Base-by-base conservation (phyloP, 331 rosid species). In the Dryas integrifolia region DNA sequence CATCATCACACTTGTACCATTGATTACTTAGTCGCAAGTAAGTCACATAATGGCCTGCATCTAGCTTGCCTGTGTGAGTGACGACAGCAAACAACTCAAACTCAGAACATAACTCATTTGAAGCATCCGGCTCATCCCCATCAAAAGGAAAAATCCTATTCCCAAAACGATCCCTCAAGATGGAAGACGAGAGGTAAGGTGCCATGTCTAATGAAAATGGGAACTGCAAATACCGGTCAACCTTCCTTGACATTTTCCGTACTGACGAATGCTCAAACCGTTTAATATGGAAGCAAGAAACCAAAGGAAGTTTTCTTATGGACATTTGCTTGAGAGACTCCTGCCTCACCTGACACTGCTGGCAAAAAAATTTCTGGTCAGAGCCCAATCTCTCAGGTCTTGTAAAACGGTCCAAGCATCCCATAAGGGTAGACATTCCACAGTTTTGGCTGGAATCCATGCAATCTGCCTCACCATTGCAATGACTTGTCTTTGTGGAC, bases 241-340 rank as follows among this genome's bases (percentile, higher is more conserved):
- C 88, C 78, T 88, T 95, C 88, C 96, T 91, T 0, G 96, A 89
- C 96, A 88, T 95, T 81, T 89, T 95, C 63, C 90, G 77, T 21
- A 86, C 81, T 11, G 94, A 88, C 80, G 97, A 94, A 82, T 94
- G 98, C 85, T 94, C 98, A 72, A 94, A 94, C 75, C 98, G 78
- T 80, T 95, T 95, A 69, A 95, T 89, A 55, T 91, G 98, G 88
- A 95, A 88, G 82, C 97, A 95, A 44, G 90, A 86, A 72, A 95
- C 97, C 38, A 89, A 83, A 16, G 98, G 98, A 75, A 91, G 97
- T 82, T 88, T 88, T 77, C 97, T 83, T 48, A 95, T 95, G 63
- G 97, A 95, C 98, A 95, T 91, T 70, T 91, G 97, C 83, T 95
- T 95, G 52, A 91, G 92, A 38, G 96, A 88, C 72, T 95, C 98